Base-by-base conservation (phyloP, 106 monocot genomes). In the Vanilla planifolia region DNA sequence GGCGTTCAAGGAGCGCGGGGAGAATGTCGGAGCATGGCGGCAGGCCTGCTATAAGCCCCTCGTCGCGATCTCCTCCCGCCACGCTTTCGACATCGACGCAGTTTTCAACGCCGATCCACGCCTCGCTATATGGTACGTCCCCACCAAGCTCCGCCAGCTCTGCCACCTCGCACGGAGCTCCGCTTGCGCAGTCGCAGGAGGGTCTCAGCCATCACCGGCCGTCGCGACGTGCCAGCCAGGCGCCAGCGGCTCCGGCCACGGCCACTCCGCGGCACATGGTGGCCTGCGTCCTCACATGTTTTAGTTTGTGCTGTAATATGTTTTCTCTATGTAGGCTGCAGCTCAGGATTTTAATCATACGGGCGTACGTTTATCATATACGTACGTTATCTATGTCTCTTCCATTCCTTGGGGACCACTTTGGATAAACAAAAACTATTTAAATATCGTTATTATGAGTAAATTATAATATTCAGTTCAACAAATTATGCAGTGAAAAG, bases 111-210 rank as follows among this genome's bases (percentile, higher is more conserved):
- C 90, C 3, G 83, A 96, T 68, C 86, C 90, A 2, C 72, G 78
- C 14, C 90, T 96, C 35, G 59, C 90, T 42, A 80, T 96, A 21
- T 96, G 95, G 95, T 96, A 96, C 61, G 95, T 96, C 8, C 95
- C 95, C 17, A 96, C 95, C n/a, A 86, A 79, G 71, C 90, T 96
- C 63, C 80, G 95, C 34, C 94, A 94, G 68, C 75, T 94, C 56
- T 94, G 94, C 76, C 89, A 94, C 67, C 71, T 80, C 21, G 94
- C 89, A 0, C 73, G 89, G 15, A 73, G 68, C 77, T 61, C 77
- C 58, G 73, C 71, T 33, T 1, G 23, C 50, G 5, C 19, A n/a
- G n/a, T 20, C 35, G n/a, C n/a, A n/a, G n/a, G n/a, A n/a, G n/a
- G n/a, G n/a, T 35, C 29, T 0, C 53, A 11, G 29, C 16, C 52